phyloP scores from a whole-genome alignment of 1,284 basidiomycete genomes.

The Trichosporon sp. region DNA sequence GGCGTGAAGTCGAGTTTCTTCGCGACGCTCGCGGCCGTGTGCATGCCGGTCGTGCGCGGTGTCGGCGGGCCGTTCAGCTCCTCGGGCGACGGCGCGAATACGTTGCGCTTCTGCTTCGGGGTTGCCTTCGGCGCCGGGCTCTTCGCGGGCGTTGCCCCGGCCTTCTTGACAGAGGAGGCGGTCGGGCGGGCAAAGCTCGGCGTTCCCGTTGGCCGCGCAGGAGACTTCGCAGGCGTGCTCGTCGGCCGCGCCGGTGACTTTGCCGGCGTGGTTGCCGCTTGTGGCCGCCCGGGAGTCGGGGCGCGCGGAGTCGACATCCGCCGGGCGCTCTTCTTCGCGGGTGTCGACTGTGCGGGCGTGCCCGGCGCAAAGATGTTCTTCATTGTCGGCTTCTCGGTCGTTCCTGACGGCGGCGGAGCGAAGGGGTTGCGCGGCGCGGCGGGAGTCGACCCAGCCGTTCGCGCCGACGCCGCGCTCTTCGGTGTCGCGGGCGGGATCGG shows the following conservation, averaged over 20 bases:
- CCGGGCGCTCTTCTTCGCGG: not conserved
- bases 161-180: constrained; percentile 10
- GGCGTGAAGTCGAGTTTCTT: constrained; percentile 16
- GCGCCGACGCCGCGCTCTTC: constrained; percentile 5
- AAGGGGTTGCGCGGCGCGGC: constrained; percentile 13
- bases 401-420: not conserved
- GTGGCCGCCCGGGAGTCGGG: not conserved
- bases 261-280: not conserved
- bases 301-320: constrained; percentile 6
- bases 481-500: not conserved
- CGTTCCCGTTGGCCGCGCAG: not conserved
- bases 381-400: not conserved
- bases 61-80: constrained; percentile 18
- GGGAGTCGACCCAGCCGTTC: not conserved
- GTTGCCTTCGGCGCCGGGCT: not conserved
- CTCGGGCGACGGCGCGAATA: constrained; percentile 40
- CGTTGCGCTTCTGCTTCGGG: constrained; percentile 33
- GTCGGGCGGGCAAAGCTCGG: constrained; percentile 15
- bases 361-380: constrained; percentile 10
- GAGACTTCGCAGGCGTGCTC: not conserved
- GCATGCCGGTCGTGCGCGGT: constrained; percentile 29
- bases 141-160: not conserved
- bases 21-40: constrained; percentile 18
- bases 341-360: not conserved
- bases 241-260: not conserved